Base-by-base conservation (phyloP, 768 basidiomycete genomes). In the Exsudoporus frostii region DNA sequence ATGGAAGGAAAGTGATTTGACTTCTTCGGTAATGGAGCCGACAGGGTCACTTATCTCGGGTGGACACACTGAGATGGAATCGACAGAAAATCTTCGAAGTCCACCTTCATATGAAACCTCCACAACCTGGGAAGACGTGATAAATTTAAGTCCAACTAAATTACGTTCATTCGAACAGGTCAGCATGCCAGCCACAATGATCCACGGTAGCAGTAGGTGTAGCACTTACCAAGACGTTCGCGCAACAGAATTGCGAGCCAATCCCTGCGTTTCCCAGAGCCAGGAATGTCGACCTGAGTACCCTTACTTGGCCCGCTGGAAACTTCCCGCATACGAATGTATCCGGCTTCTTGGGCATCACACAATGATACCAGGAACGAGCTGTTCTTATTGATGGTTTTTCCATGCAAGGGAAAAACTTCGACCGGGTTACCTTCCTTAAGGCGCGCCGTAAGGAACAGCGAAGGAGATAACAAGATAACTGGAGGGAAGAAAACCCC, bases 131-230 rank as follows among this genome's bases (percentile, higher is more conserved):
- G 73, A 73, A 36, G 73, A 66, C 11, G 82, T 81, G 56, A 91
- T 70, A 63, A 85, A 88, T 64, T 83, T 88, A 14, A 90, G 73
- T 62, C 86, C 84, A 40, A 91, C 91, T 92, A 46, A 7, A 52
- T 44, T n/a, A 46, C 25, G 30, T 57, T 46, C 47, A 39, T 45
- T 48, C 37, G 20, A 43, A 52, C 24, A 22, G 32, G 29, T 56
- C 43, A 57, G 50, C 27, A 54, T 54, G 33, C 42, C 27, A 36
- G 33, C 32, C 45, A 44, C 36, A 36, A 22, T 6, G 5, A 29
- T 20, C 10, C n/a, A 40, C 5, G 1, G 30, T 33, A 39, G 30
- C 5, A 49, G 20, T 11, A 29, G 20, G 20, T 32, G 20, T 15
- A 39, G 37, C 8, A 66, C 81, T 42, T 53, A 90, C 90, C 84